These are phyloP conservation scores for Styphnolobium japonicum DNA, from an alignment of 306 rosid genomes.

Conservation along the genomic window DNA sequence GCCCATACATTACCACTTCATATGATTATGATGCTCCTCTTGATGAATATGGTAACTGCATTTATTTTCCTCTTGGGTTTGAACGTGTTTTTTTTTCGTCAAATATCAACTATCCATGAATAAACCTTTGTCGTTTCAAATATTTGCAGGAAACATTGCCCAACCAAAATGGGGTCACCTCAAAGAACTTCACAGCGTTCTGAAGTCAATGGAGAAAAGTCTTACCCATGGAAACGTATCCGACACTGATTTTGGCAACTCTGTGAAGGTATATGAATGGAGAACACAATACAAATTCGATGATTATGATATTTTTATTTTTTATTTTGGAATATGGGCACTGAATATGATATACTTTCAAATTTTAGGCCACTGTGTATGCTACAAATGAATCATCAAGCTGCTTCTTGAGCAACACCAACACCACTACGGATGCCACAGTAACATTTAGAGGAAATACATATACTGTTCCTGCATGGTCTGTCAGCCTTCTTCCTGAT, in stretches of 20 bases:
- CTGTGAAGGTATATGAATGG: constrained; percentile 30
- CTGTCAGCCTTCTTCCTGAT: constrained; percentile 53
- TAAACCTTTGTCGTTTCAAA: neutral
- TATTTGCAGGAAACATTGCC: constrained; percentile 32
- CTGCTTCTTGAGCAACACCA: constrained; percentile 47
- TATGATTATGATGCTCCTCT: constrained; percentile 54
- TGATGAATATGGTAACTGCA: constrained; percentile 32
- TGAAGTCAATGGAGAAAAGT: constrained; percentile 47
- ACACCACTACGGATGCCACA: constrained; percentile 30
- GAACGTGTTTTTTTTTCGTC: neutral
- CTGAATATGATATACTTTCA: neutral
- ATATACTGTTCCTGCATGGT: constrained; percentile 53
- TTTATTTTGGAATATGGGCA: neutral
- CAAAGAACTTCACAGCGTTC: constrained; percentile 41
- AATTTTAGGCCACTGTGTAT: constrained; percentile 36
- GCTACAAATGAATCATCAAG: constrained; percentile 34
- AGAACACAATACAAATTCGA: neutral
- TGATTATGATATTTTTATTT: neutral
- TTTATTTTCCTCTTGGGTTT: neutral
- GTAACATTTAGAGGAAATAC: constrained; percentile 34
- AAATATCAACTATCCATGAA: neutral
- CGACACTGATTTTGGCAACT: constrained; percentile 32
- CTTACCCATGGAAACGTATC: constrained; percentile 34
- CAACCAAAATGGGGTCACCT: constrained; percentile 64
- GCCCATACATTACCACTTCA: constrained; percentile 42